Evolutionary conservation across 768 basidiomycete genomes (phyloP).

Genomic region (Phaeotremella fagi): DNA sequence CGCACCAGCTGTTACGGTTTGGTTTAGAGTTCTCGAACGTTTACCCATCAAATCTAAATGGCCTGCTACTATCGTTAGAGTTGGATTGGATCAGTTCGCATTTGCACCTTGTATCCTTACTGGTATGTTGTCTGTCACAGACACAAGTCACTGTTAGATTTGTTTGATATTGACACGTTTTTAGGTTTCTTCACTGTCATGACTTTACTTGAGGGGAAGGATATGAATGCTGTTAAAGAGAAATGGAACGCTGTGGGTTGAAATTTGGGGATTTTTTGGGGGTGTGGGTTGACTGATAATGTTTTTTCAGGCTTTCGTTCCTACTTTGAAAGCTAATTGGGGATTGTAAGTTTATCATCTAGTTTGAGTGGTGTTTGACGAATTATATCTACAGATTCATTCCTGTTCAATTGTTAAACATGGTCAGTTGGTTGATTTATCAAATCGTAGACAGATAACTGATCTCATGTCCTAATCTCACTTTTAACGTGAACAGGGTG

Average conservation of each 20-base stretch:
- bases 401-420: conserved; percentile 44
- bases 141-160: background rate
- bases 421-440: conserved; percentile 18
- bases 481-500: background rate
- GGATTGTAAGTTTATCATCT: conserved; percentile 22
- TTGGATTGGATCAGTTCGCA: conserved; percentile 74
- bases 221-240: conserved; percentile 54
- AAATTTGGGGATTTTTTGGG: no score
- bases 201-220: conserved; percentile 74
- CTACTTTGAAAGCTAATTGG: conserved; percentile 47
- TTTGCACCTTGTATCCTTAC: conserved; percentile 64
- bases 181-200: conserved; percentile 65
- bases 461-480: no score
- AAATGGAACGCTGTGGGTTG: conserved; percentile 49
- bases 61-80: conserved; percentile 49
- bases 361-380: conserved; percentile 7
- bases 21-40: conserved; percentile 69
- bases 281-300: no score
- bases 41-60: conserved; percentile 56
- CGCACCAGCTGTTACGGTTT: conserved; percentile 74
- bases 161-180: conserved; percentile 4
- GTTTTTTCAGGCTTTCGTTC: conserved; percentile 38
- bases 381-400: conserved; percentile 26
- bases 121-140: no score
- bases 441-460: no score